phyloP scores from a whole-genome alignment of 306 rosid genomes.

The Cicer bijugum region DNA sequence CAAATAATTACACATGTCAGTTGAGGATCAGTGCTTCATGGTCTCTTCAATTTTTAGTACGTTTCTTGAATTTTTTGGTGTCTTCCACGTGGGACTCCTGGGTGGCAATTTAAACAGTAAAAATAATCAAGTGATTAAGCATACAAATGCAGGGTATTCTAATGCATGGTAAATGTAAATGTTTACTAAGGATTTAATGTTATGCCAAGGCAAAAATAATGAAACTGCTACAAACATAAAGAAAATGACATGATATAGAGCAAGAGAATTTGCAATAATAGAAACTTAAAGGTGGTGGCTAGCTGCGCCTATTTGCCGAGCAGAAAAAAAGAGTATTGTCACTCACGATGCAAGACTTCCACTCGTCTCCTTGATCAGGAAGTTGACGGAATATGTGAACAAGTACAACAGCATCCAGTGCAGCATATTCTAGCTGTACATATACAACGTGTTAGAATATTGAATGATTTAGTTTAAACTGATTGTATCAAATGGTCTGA shows the following conservation, averaged over 20 bases:
- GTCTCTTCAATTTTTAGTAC: constrained; percentile 34
- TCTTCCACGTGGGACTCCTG: constrained; percentile 70
- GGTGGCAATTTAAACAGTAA: constrained; percentile 36
- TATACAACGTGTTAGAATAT: constrained; percentile 25
- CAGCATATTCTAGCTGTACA: constrained; percentile 93
- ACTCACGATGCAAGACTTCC: constrained; percentile 91
- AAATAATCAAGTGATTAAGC: neutral
- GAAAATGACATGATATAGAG: constrained; percentile 14
- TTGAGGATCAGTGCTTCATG: constrained; percentile 39
- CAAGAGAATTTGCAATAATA: constrained; percentile 8
- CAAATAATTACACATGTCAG: neutral
- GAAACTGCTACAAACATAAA: constrained; percentile 19
- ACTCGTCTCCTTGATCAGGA: constrained; percentile 65
- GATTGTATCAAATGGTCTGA: neutral
- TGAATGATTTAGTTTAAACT: constrained; percentile 20
- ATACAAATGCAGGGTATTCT: constrained; percentile 13
- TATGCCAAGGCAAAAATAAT: constrained; percentile 10
- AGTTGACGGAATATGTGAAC: constrained; percentile 82
- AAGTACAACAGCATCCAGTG: constrained; percentile 89
- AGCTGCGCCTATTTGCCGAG: constrained; percentile 2
- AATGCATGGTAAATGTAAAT: constrained; percentile 21
- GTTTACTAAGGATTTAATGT: constrained; percentile 4
- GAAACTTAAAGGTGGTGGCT: constrained; percentile 8
- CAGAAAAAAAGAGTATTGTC: constrained; percentile 3
- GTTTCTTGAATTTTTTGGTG: constrained; percentile 55